phyloP scores from a whole-genome alignment of 2,329 filamentous ascomycete genomes.

The Fusarium marasasianum region DNA sequence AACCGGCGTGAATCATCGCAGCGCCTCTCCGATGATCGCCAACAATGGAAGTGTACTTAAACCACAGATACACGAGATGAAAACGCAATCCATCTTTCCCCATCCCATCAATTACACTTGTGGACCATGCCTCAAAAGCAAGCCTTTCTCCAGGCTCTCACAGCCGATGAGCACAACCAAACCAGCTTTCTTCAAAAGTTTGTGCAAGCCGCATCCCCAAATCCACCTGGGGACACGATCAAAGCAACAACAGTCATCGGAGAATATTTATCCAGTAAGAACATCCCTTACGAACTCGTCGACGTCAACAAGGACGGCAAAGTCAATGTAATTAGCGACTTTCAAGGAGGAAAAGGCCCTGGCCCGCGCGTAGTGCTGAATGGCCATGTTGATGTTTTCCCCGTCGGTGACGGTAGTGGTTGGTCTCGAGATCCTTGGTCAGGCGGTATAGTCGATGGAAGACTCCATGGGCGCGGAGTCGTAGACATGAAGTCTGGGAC shows the following conservation, averaged over 20 bases:
- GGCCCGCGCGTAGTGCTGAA: neutral
- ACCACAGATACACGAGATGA: neutral
- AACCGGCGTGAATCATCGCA: neutral
- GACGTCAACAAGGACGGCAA: neutral
- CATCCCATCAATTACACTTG: neutral
- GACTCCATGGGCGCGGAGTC: neutral
- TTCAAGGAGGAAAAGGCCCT: neutral
- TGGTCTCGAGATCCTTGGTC: constrained; percentile 2
- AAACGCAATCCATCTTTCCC: no score
- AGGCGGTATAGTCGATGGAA: neutral
- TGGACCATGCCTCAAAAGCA: neutral
- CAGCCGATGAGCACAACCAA: neutral
- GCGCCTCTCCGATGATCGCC: neutral
- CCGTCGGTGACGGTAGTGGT: neutral
- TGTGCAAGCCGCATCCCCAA: neutral
- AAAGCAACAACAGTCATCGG: neutral
- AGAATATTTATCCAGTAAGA: neutral
- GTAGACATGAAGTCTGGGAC: constrained; percentile 3
- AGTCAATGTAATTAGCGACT: neutral
- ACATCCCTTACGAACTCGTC: neutral
- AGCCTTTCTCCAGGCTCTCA: neutral
- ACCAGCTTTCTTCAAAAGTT: neutral
- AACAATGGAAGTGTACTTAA: neutral
- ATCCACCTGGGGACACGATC: neutral
- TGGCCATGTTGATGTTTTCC: neutral